Base-by-base conservation (phyloP, 2,329 filamentous ascomycete genomes). In the Cercospora brassicicola region DNA sequence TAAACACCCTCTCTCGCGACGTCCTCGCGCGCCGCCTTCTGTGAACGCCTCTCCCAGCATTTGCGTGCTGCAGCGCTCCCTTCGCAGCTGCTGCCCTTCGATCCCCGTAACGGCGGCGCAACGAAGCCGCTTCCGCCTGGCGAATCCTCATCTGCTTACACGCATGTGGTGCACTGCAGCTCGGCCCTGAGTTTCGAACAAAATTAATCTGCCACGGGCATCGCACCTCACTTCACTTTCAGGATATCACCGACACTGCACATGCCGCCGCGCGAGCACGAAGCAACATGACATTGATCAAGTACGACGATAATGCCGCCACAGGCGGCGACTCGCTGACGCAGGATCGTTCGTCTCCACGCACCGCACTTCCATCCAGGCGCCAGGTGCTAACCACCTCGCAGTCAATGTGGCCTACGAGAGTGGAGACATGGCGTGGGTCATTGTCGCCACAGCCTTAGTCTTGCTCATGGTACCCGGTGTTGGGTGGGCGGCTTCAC, bases 391-490 rank as follows among this genome's bases (percentile, higher is more conserved):
- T 56, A 18, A 64, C 48, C 15, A 39, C 18, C 18, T 26, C 36
- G 15, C 62, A 64, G 85, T 96, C 73, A 97, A 97, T 81, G 82
- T 94, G 74, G 96, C 88, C 81, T 97, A 96, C 82, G 87, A 94
- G 90, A 86, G 89, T 67, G 93, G 93, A 77, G 89, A 96, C 81
- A 88, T 96, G 76, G 88, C 90, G 66, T 97, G 92, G 90, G 87
- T 96, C 77, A 84, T 93, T 75, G 88, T 88, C 23, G 66, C 68
- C 23, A 70, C 63, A 3, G 92, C 91, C 15, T 87, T 96, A 59
- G 93, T 96, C 67, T 84, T 96, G 74, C 88, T 96, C 78, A 96
- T 96, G 93, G 93, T 96, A 79, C 93, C 93, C 42, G 93, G 93
- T 67, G 93, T 96, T 76, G 93, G 87, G 85, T 88, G 81, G 72